These are phyloP conservation scores for Eragrostis nindensis DNA, from an alignment of 176 grass and related monocot genomes.

Conservation along the genomic window DNA sequence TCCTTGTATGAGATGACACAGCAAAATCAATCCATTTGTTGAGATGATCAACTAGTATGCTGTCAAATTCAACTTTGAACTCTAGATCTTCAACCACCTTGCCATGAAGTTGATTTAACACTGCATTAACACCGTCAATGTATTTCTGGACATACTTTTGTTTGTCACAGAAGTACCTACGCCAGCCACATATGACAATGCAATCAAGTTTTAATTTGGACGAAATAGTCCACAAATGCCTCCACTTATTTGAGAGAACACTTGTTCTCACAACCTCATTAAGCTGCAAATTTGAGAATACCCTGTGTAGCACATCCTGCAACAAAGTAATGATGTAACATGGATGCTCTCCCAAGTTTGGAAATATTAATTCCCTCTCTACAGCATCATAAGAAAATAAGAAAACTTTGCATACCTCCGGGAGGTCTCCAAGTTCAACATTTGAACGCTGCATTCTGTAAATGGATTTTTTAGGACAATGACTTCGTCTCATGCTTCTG, in stretches of 20 bases:
- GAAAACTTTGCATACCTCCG: too few species aligned
- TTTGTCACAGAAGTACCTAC: neutral
- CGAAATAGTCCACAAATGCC: neutral
- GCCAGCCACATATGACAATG: too few species aligned
- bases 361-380: too few species aligned
- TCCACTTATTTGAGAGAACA: conserved; percentile 11
- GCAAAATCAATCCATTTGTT: conserved; percentile 6
- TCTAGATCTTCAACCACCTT: conserved; percentile 29
- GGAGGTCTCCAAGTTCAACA: conserved; percentile 7
- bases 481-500: too few species aligned
- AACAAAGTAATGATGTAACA: too few species aligned
- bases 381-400: too few species aligned
- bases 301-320: neutral
- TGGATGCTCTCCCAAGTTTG: too few species aligned
- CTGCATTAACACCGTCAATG: conserved; percentile 2
- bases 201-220: conserved; percentile 24
- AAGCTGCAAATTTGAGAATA: conserved; percentile 17
- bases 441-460: too few species aligned
- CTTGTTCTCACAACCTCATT: conserved; percentile 12
- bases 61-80: conserved; percentile 17
- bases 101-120: neutral
- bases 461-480: too few species aligned
- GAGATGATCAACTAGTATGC: neutral
- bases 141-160: neutral
- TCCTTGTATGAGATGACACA: neutral